Conservation (phyloP, 2,329 filamentous ascomycete species). For the Lasiodiplodia citricola region DNA sequence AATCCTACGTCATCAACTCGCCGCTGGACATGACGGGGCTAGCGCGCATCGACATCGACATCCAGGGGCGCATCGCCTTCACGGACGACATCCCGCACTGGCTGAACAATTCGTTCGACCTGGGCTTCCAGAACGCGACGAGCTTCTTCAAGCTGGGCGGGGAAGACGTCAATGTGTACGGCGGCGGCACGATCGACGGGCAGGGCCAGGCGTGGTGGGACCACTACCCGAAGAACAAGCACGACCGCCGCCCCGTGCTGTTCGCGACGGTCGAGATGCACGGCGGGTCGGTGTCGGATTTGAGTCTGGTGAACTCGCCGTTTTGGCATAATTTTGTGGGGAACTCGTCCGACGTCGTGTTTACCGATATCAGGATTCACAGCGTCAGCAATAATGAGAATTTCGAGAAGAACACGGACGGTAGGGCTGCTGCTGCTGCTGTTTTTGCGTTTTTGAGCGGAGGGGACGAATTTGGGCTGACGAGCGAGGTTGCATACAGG, state of each 20-base stretch:
- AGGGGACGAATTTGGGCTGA: no score
- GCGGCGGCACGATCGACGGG: constrained; percentile 66
- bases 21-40: constrained; percentile 29
- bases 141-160: constrained; percentile 72
- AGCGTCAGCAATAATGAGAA: constrained; percentile 18
- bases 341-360: background rate
- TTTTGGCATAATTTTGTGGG: constrained; percentile 5
- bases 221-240: constrained; percentile 54
- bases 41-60: constrained; percentile 28
- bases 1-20: constrained; percentile 28
- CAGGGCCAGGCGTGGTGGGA: constrained; percentile 71
- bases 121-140: constrained; percentile 69
- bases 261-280: constrained; percentile 1
- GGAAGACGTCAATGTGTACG: constrained; percentile 70
- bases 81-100: constrained; percentile 71
- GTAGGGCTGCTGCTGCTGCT: background rate
- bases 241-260: background rate
- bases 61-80: constrained; percentile 51
- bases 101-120: constrained; percentile 67
- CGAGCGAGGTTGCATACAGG: background rate
- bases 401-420: constrained; percentile 17
- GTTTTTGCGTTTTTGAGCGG: no score
- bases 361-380: constrained; percentile 10
- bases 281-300: constrained; percentile 2
- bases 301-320: background rate